Evolutionary conservation across 371 early-diverging fungal genomes (phyloP).

Genomic region (Apophysomyces sp.): DNA sequence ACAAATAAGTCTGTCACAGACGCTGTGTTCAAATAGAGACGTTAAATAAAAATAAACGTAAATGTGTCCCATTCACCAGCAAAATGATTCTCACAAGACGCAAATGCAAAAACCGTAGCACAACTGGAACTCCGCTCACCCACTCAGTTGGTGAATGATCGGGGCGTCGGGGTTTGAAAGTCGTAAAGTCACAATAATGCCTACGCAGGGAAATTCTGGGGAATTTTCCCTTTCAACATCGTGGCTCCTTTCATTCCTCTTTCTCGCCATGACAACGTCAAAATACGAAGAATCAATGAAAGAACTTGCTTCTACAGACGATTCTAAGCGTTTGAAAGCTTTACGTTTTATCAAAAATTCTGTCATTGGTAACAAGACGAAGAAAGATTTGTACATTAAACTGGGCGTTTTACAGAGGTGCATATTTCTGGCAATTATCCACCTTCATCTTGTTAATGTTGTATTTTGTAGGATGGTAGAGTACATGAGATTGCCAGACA

Average conservation of each 20-base stretch:
- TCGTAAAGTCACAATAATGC: background rate
- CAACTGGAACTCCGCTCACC: too few species aligned
- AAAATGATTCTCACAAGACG: background rate
- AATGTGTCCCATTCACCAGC: too few species aligned
- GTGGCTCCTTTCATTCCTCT: background rate
- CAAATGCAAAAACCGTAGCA: too few species aligned
- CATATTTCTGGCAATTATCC: background rate
- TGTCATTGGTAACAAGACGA: slow-evolving; percentile 84
- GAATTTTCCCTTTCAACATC: background rate
- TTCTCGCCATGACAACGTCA: slow-evolving; percentile 52
- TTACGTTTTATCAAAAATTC: slow-evolving; percentile 82
- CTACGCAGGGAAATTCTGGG: background rate
- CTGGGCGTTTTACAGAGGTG: slow-evolving; percentile 71
- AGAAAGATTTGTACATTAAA: slow-evolving; percentile 75
- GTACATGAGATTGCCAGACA: slow-evolving; percentile 40
- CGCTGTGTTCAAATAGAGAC: too few species aligned
- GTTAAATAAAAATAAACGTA: too few species aligned
- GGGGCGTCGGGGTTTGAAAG: too few species aligned
- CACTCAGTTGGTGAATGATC: too few species aligned
- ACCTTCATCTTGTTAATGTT: background rate
- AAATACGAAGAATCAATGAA: slow-evolving; percentile 60
- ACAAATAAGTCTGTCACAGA: slow-evolving; percentile 5
- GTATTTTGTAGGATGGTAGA: slow-evolving; percentile 56
- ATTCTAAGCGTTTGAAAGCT: slow-evolving; percentile 54
- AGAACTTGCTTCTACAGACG: slow-evolving; percentile 45